Base-by-base conservation (phyloP, 225 moss, liverwort and hornwort species). In the Pseudisothecium myosuroides region DNA sequence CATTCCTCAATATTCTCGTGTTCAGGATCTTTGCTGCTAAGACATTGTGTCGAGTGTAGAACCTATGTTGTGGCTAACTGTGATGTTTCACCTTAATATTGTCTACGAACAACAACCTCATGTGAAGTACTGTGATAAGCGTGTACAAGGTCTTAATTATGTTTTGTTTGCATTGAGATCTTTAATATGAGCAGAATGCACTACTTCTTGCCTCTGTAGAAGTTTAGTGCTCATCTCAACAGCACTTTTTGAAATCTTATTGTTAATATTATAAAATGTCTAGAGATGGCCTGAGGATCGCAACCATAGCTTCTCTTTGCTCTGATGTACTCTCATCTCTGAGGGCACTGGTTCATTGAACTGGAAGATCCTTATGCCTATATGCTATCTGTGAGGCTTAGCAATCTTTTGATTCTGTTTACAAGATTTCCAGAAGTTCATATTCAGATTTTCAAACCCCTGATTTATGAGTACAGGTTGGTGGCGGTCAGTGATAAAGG, bases 401-500 rank as follows among this genome's bases (percentile, higher is more conserved):
- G 84, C 68, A 84, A 55, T 81, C 55, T 64, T 75, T 72, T 81
- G 78, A 75, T 23, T 86, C 75, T 90, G 76, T 77, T 54, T 68
- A 76, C 62, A n/a, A 82, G 81, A 55, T 29, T 85, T 87, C 60
- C 56, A 64, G 60, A 69, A 79, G 31, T 31, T 15, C 26, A 37
- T 55, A 41, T 78, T 84, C 39, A 56, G 68, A 64, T 43, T 83
- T 58, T 78, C n/a, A 45, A 83, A 66, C 34, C 16, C n/a, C 45
- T 86, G 55, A 88, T 78, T 73, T 36, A 66, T 86, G 47, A 64
- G 76, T 76, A 67, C 94, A 98, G 98, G 95, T 95, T 96, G 87
- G 76, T 86, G 37, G 91, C 89, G 31, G 87, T 97, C 62, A 90
- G 94, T 37, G 98, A 98, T 85, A 60, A 86, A 81, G 96, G 97